Evolutionary conservation across 1,139 yeast species (phyloP).

Genomic region (Diutina scorzettiae): DNA sequence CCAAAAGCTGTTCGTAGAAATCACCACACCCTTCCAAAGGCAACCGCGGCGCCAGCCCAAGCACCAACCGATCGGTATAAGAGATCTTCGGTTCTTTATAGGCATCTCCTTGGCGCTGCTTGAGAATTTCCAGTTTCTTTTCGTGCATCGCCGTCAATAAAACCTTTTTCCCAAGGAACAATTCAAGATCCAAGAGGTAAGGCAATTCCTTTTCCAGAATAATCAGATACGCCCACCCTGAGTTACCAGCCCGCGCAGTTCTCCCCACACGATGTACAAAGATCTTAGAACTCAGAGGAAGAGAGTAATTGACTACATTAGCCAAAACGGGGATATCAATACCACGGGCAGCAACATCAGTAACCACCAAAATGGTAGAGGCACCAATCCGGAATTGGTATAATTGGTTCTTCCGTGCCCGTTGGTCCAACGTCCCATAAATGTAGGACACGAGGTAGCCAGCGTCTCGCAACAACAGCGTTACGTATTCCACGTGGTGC

Average conservation of each 20-base stretch:
- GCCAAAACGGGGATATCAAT: conserved; percentile 90
- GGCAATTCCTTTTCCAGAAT: conserved; percentile 82
- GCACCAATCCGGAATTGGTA: conserved; percentile 44
- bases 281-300: conserved; percentile 66
- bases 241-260: conserved; percentile 63
- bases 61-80: conserved; percentile 65
- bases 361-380: conserved; percentile 47
- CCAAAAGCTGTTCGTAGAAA: conserved; percentile 48
- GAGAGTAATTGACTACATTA: conserved; percentile 75
- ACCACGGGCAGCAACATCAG: conserved; percentile 90
- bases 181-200: conserved; percentile 78
- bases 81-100: conserved; percentile 45
- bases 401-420: conserved; percentile 63
- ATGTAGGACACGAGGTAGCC: conserved; percentile 41
- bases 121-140: conserved; percentile 40
- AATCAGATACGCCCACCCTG: conserved; percentile 95
- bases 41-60: conserved; percentile 72
- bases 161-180: conserved; percentile 79
- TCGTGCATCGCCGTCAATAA: conserved; percentile 60
- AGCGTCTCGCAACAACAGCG: conserved; percentile 34
- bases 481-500: conserved; percentile 64
- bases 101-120: conserved; percentile 28
- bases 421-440: conserved; percentile 62
- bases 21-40: conserved; percentile 67
- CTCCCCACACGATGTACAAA: conserved; percentile 13